Base-by-base conservation (phyloP, 306 rosid genomes). In the Cicer cuneatum region DNA sequence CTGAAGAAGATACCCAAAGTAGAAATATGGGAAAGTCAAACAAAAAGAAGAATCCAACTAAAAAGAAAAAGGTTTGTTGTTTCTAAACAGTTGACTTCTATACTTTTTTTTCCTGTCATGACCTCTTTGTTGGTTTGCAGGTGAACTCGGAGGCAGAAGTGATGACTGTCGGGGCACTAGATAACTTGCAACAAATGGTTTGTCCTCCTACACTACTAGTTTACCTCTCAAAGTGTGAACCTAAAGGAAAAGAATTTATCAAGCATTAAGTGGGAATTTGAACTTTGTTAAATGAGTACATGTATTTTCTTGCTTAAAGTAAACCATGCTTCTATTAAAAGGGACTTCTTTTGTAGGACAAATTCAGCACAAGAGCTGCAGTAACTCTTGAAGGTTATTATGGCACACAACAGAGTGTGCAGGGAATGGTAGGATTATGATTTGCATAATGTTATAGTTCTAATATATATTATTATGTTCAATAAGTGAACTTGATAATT, bases 171-270 rank as follows among this genome's bases (percentile, higher is more conserved):
- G 96, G 95, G 66, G 82, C 93, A 76, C 92, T 92, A 84, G 97
- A 91, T 43, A 86, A 88, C 93, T 81, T 87, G 86, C 99, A 92
- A 78, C 99, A 90, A 80, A 88, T 94, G 99, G 99, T 94, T 86
- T 73, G 98, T 86, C 61, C 72, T 81, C 41, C 59, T 45, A 29
- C 48, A 29, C 40, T 43, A 51, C 21, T 77, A 14, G 67, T 49
- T 80, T 37, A 58, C 71, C 78, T 35, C 57, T 70, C 47, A 14
- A 53, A 37, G 37, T n/a, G 76, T 46, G 18, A 52, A 54, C 56
- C 39, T 8, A 8, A 69, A 74, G 45, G 59, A 41, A 47, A 60
- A 6, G 10, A 14, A 8, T 5, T 59, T 40, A 18, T 78, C 78
- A 62, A 78, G 7, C 19, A 45, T 59, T 48, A 33, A 52, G 16